Evolutionary conservation across 2,329 filamentous ascomycete genomes (phyloP).

Genomic region (Aureobasidium leucospermi): DNA sequence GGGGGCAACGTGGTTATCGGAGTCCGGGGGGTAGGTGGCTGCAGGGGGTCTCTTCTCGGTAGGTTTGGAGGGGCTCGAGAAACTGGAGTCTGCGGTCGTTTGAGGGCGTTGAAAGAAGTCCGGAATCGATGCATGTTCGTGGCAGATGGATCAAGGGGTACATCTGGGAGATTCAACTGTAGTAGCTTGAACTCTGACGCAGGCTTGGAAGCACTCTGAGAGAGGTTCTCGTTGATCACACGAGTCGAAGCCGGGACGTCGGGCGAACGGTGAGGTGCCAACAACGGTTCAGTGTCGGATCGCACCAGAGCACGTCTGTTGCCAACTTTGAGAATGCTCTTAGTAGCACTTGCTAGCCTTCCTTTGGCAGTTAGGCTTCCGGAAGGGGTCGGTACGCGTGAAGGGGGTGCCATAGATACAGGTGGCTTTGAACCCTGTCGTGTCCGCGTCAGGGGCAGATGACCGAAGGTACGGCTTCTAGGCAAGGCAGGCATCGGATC

Average conservation of each 20-base stretch:
- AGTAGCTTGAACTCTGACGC: neutral
- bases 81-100: neutral
- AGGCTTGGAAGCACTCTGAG: conserved; percentile 22
- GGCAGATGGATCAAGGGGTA: neutral
- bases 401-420: neutral
- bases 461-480: conserved; percentile 30
- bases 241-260: conserved; percentile 17
- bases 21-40: neutral
- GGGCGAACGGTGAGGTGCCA: conserved; percentile 17
- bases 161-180: neutral
- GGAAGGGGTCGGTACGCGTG: conserved; percentile 11
- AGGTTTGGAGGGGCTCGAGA: neutral
- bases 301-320: conserved; percentile 17
- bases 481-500: conserved; percentile 28
- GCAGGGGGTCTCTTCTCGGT: neutral
- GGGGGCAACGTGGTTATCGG: neutral
- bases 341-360: conserved; percentile 14
- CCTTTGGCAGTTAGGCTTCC: neutral
- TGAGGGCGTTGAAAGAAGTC: neutral
- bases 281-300: conserved; percentile 29
- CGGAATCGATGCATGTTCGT: neutral
- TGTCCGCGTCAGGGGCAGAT: conserved; percentile 25
- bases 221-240: conserved; percentile 29
- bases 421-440: neutral
- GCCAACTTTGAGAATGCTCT: conserved; percentile 12